Percentiles rank a stretch among this genome's conserved stretches.
These are phyloP conservation scores for Cryptococcus sp. DNA, from an alignment of 1,284 basidiomycete species.

Conservation along the genomic window DNA sequence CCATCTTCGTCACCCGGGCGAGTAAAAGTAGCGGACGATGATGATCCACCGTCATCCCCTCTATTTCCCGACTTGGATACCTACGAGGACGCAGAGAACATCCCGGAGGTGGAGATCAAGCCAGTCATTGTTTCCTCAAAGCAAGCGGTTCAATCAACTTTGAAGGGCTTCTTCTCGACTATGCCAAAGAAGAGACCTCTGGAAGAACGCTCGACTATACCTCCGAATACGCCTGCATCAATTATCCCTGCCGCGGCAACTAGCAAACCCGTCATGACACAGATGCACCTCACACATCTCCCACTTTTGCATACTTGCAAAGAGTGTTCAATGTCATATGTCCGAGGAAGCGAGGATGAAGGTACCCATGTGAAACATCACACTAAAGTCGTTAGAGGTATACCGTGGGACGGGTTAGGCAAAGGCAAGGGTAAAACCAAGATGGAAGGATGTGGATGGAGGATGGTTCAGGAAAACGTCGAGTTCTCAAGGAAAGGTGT, in stretches of 20 bases:
- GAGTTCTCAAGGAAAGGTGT: constrained; percentile 16
- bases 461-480: constrained; percentile 20
- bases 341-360: constrained; percentile 47
- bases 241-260: background rate
- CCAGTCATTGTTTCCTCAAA: too few species aligned
- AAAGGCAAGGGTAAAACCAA: constrained; percentile 6
- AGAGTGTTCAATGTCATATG: constrained; percentile 48
- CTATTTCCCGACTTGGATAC: background rate
- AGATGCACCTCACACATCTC: constrained; percentile 33
- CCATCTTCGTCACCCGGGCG: background rate
- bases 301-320: constrained; percentile 39
- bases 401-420: constrained; percentile 41
- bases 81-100: background rate
- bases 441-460: constrained; percentile 17
- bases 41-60: constrained; percentile 4
- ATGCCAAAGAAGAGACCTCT: constrained; percentile 6
- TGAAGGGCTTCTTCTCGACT: constrained; percentile 33
- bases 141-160: constrained; percentile 14
- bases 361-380: constrained; percentile 45
- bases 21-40: background rate
- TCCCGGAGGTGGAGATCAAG: too few species aligned
- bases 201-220: constrained; percentile 1
- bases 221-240: background rate
- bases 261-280: constrained; percentile 10
- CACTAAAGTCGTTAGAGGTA: constrained; percentile 41